A percentile compares a stretch with the other conserved stretches of the same genome.
These are phyloP conservation scores for Mucor sp. DNA, from an alignment of 371 early-diverging fungal genomes.

Conservation along the genomic window DNA sequence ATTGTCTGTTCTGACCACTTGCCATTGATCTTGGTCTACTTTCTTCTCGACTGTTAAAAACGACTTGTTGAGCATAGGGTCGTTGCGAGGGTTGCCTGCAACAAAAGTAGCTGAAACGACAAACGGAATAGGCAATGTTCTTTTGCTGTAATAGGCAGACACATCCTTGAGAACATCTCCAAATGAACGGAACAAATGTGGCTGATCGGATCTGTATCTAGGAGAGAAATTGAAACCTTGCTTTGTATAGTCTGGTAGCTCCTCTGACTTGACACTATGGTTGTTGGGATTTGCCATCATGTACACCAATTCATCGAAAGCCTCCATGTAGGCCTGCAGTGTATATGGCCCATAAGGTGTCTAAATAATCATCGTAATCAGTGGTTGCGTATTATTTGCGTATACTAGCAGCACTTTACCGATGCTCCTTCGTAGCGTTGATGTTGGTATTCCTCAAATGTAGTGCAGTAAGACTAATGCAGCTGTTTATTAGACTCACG, in stretches of 20 bases:
- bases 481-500: neutral
- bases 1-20: conserved; percentile 40
- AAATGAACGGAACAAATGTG: conserved; percentile 45
- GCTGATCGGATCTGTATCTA: conserved; percentile 51
- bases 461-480: conserved; percentile 58
- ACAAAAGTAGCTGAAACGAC: conserved; percentile 46
- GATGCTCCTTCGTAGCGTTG: conserved; percentile 74
- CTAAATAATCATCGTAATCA: conserved; percentile 11
- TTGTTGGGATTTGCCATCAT: conserved; percentile 41
- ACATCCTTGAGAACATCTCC: conserved; percentile 52
- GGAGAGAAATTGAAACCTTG: conserved; percentile 45
- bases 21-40: conserved; percentile 32
- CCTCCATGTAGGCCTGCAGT: conserved; percentile 56
- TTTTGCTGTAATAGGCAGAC: conserved; percentile 9
- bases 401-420: conserved; percentile 16
- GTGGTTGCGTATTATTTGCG: neutral
- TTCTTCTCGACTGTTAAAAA: conserved; percentile 60
- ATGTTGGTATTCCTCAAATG: conserved; percentile 66
- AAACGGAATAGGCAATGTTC: neutral
- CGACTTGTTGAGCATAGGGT: conserved; percentile 40
- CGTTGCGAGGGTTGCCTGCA: conserved; percentile 67
- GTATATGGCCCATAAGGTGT: conserved; percentile 70
- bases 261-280: conserved; percentile 17
- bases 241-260: conserved; percentile 33
- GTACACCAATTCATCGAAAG: conserved; percentile 48